Evolutionary conservation across 2,329 filamentous ascomycete genomes (phyloP), one percentile per base, ranked within the genome.

Genomic region (Colletotrichum sp.): DNA sequence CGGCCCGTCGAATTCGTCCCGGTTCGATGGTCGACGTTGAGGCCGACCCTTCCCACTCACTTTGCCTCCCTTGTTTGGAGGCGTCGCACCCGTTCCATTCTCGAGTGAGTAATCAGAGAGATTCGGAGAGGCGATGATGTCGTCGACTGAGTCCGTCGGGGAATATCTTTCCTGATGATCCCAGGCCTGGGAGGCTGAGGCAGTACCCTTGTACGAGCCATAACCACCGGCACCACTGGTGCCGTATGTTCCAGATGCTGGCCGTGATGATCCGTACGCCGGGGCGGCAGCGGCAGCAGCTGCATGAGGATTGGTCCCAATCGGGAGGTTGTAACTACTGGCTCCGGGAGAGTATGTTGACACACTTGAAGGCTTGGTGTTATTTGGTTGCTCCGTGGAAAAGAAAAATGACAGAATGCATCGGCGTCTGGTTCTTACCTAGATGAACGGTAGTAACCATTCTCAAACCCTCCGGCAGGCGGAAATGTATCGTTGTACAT

Each of bases 1-100:
- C 10, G 95, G 95, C 4, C 95, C 95, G 85, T 97, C 95, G 85
- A 98, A 98, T 85, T 97, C 95, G 87, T 98, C 95, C 76, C 95
- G 91, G 86, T 96, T 96, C 57, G 94, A 95, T 30, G 94, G 92
- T 34, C 94, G 91, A 79, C 94, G 90, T 82, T 94, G 93, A 18
- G 90, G 86, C 55, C 88, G 87, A 67, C 85, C 84, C 80, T 90
- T 91, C 67, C 86, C 85, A 65, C 84, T 84, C 57, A 83, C 82
- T 80, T 89, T 90, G 74, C 84, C 43, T 52, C 43, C 83, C 79
- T 88, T 89, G 21, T 84, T 85, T 5, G 85, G 82, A 39, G 85
- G 83, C 43, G 84, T 80, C 71, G 84, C 79, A 59, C 84, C 83
- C 61, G 86, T 85, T 67, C 86, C 85, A 79, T 89, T 88, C 68